These are phyloP conservation scores for Diaporthe sp. DNA, from an alignment of 2,329 filamentous ascomycete species.

Conservation along the genomic window DNA sequence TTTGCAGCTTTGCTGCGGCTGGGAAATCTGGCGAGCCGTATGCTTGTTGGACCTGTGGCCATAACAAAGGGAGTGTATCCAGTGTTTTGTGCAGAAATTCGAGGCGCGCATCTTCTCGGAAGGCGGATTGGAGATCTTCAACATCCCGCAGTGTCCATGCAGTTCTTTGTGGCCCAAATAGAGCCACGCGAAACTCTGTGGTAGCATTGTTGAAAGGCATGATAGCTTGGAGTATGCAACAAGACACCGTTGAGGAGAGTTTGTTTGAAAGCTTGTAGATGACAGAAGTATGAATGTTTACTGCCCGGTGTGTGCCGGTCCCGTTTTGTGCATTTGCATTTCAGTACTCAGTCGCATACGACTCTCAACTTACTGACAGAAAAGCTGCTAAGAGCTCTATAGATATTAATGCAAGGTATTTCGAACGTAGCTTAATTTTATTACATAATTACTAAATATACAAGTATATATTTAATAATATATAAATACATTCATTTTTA, in stretches of 20 bases:
- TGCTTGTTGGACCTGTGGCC: not conserved
- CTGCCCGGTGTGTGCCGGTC: not conserved
- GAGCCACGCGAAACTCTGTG: not conserved
- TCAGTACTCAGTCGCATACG: not conserved
- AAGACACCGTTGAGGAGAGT: not conserved
- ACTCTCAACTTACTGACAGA: not conserved
- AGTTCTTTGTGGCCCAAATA: constrained; percentile 17
- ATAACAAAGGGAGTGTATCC: not conserved
- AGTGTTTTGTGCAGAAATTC: not conserved
- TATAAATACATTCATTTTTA: too few species aligned
- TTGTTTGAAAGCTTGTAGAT: not conserved
- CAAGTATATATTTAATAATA: not conserved
- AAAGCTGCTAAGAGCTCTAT: not conserved
- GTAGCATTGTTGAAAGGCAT: constrained; percentile 20
- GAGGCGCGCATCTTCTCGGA: constrained; percentile 6
- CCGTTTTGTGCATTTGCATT: not conserved
- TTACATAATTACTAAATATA: not conserved
- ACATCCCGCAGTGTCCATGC: not conserved
- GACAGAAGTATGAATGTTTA: not conserved
- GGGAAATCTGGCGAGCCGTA: constrained; percentile 13
- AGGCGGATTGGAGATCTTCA: not conserved
- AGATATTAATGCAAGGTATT: too few species aligned
- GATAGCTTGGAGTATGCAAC: not conserved
- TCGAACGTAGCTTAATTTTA: too few species aligned
- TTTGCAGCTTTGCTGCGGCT: not conserved